Evolutionary conservation across 2,329 filamentous ascomycete species (phyloP).

Genomic region (Coniochaeta sp.): DNA sequence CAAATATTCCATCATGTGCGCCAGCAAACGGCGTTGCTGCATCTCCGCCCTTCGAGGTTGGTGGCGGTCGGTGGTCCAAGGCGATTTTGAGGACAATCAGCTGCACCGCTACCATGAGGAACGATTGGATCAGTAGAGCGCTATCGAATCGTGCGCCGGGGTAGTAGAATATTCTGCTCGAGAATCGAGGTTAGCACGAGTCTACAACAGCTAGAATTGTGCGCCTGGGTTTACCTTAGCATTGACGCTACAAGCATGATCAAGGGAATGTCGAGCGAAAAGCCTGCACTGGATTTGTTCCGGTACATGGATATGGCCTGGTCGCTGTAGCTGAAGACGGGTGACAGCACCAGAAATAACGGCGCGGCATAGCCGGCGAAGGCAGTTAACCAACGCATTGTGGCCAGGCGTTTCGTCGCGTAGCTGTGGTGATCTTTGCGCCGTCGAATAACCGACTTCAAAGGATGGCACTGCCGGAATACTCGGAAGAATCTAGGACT

Average conservation of each 20-base stretch:
- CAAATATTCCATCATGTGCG: constrained; percentile 30
- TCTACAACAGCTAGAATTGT: constrained; percentile 39
- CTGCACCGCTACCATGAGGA: constrained; percentile 60
- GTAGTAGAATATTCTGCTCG: constrained; percentile 59
- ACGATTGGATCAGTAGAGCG: constrained; percentile 55
- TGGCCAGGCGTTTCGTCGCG: neutral
- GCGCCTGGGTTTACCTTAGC: constrained; percentile 39
- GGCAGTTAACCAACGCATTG: constrained; percentile 36
- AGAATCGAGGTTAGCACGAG: constrained; percentile 50
- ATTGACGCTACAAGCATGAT: constrained; percentile 66
- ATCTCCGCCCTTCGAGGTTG: constrained; percentile 53
- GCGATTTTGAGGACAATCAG: constrained; percentile 58
- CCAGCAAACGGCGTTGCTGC: constrained; percentile 56
- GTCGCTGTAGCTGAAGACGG: constrained; percentile 58
- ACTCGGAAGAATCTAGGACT: neutral
- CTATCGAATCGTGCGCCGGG: constrained; percentile 58
- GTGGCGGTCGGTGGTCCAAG: constrained; percentile 56
- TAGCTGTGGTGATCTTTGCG: neutral
- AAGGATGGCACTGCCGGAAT: neutral
- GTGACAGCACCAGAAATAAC: constrained; percentile 55
- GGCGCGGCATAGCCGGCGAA: constrained; percentile 52
- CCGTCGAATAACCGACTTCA: neutral
- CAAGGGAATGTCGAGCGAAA: constrained; percentile 63
- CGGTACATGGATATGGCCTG: constrained; percentile 59
- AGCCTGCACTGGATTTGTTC: constrained; percentile 56